Base-by-base conservation (phyloP, 2,329 filamentous ascomycete species). In the Penicillium aurantiogriseum region DNA sequence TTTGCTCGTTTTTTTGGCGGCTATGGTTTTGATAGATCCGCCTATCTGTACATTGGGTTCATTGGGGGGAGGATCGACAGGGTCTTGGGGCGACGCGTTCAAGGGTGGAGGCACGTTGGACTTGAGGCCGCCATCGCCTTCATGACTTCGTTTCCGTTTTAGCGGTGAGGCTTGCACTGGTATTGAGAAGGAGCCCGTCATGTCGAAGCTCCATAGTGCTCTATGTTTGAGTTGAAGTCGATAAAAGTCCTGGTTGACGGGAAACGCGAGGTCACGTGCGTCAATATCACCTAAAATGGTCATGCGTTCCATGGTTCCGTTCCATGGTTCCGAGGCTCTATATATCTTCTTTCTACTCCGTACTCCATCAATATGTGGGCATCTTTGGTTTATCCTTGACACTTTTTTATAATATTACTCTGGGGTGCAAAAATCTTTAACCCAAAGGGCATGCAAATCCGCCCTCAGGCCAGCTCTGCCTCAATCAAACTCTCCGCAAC, bases 211-310 rank as follows among this genome's bases (percentile, higher is more conserved):
- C 63, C 69, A 71, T 70, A 17, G 50, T 59, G 61, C 42, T 63
- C 8, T 42, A 5, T 43, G 54, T 29, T 31, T n/a, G 0, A 19
- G 17, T 29, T 38, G 43, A 42, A 21, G 21, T 46, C 6, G 35
- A 38, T 19, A 27, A 33, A 51, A 42, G 31, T 31, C 19, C 15
- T 4, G 11, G 7, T 31, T 54, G 43, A 40, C 8, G 36, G 45
- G 50, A 52, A 46, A 62, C 58, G 58, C 60, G 60, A 53, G 35
- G 9, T 62, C 60, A 62, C 60, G 60, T 62, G 60, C 0, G 13
- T 4, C 38, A 40, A 48, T 56, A 51, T 57, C 29, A 46, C 21
- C 71, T 23, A 75, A 76, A 48, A 2, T 71, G 7, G 72, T 71
- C 2, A 50, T 21, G 70, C n/a, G 35, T 39, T 15, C 35, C 35